These are phyloP conservation scores for Cryphonectria japonica DNA, from an alignment of 2,329 filamentous ascomycete genomes.

Conservation along the genomic window DNA sequence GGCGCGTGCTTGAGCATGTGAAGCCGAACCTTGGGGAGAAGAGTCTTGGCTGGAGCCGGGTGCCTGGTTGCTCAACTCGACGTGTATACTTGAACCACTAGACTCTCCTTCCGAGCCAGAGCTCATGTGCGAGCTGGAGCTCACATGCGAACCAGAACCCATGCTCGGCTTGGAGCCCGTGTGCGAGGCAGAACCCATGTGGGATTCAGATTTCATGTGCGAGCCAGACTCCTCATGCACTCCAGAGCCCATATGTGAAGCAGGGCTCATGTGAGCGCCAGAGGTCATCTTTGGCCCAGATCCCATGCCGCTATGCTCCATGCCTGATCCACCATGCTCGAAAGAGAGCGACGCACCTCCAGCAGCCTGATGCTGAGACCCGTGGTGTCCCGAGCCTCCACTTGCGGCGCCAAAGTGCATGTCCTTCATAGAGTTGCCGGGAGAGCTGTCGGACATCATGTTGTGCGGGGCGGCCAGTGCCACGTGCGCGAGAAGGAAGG, in stretches of 20 bases:
- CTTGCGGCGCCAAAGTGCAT: not conserved
- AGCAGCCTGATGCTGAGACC: not conserved
- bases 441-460: not conserved
- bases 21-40: not conserved
- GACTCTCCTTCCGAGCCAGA: not conserved
- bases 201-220: not conserved
- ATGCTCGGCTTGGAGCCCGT: not conserved
- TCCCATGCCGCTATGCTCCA: not conserved
- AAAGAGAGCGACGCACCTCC: not conserved
- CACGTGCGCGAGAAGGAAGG: constrained; percentile 3
- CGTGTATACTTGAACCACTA: not conserved
- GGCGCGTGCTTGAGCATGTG: not conserved
- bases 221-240: not conserved
- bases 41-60: not conserved
- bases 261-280: not conserved
- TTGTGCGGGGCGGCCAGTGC: not conserved
- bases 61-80: not conserved
- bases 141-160: not conserved
- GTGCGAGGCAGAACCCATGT: not conserved
- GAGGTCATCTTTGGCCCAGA: not conserved
- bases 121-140: not conserved
- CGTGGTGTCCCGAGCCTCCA: not conserved
- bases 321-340: not conserved
- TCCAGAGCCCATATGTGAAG: not conserved
- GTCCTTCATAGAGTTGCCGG: not conserved